Evolutionary conservation across 352 stramenopile species (phyloP), one percentile per base, ranked within the genome.

Genomic region (Phytopythium litorale): DNA sequence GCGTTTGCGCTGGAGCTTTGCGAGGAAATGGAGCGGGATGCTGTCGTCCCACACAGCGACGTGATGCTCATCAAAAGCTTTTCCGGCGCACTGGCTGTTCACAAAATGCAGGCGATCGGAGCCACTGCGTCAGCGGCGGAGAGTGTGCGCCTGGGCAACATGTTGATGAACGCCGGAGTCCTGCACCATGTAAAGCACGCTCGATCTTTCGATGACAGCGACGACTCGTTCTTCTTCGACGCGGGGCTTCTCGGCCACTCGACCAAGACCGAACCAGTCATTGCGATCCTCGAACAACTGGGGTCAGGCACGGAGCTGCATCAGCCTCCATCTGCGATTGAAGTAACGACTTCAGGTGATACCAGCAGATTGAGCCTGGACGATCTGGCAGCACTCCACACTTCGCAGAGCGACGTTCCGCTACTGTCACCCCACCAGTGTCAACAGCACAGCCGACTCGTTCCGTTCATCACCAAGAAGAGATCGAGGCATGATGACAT

Each of bases 151-250:
- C 46, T 88, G 5, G 79, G 79, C 12, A 87, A 85, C 37, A 75
- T 77, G 58, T 74, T 87, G 52, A 84, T 87, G 78, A 77, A 81
- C 50, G 66, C 78, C 6, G 76, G 78, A 1, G 74, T 79, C 43
- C 53, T 88, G 65, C 78, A 88, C 43, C 76, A 86, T 58, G 23
- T 74, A 38, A 86, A 82, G 21, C 78, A 88, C 58, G 42, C 68
- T n/a, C 70, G 69, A 35, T 43, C 64, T 19, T 82, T 81, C 53
- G 75, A 76, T 40, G 72, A 69, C 60, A 62, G 42, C 23, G 66
- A 76, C 9, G 58, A 67, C 32, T 57, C 78, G 48, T 88, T 78
- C 63, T 81, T 75, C 60, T 83, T 88, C 21, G 76, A 88, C 56
- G 71, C 78, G 19, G 65, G 71, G 13, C 69, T 70, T 28, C 70